Percentiles rank a stretch among this genome's conserved stretches.
Evolutionary conservation across 2,329 filamentous ascomycete species (phyloP).

Genomic region (Colletotrichum musae): DNA sequence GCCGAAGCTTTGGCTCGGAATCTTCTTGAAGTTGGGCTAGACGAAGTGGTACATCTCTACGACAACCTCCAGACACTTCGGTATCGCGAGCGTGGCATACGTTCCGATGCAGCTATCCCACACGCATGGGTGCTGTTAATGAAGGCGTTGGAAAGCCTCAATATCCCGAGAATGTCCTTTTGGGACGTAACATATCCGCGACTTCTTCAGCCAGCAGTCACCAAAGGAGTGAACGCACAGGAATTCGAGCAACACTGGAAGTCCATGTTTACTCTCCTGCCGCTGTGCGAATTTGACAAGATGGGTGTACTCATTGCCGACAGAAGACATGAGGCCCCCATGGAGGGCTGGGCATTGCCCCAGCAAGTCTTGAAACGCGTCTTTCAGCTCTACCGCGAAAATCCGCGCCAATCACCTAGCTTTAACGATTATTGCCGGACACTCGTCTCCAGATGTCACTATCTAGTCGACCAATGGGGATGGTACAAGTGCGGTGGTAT

Average conservation of each 20-base stretch:
- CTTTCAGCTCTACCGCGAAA: slow-evolving; percentile 71
- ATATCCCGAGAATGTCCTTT: slow-evolving; percentile 68
- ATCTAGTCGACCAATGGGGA: slow-evolving; percentile 75
- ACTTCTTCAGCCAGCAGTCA: slow-evolving; percentile 54
- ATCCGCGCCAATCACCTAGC: slow-evolving; percentile 68
- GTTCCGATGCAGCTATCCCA: slow-evolving; percentile 57
- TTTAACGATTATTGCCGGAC: slow-evolving; percentile 78
- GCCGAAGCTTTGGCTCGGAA: slow-evolving; percentile 54
- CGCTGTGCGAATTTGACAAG: slow-evolving; percentile 72
- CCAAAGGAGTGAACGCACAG: slow-evolving; percentile 58
- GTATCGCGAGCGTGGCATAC: slow-evolving; percentile 67
- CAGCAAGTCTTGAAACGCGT: slow-evolving; percentile 70
- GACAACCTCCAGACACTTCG: slow-evolving; percentile 60
- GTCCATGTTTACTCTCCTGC: slow-evolving; percentile 72
- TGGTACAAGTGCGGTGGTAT: slow-evolving; percentile 72
- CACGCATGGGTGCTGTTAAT: slow-evolving; percentile 74
- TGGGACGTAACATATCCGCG: slow-evolving; percentile 70
- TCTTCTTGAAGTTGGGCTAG: slow-evolving; percentile 60
- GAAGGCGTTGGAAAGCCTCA: slow-evolving; percentile 64
- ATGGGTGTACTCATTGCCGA: slow-evolving; percentile 63
- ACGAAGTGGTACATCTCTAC: slow-evolving; percentile 62
- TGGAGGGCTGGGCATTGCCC: slow-evolving; percentile 74
- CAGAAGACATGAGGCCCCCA: slow-evolving; percentile 51
- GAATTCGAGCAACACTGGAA: slow-evolving; percentile 71
- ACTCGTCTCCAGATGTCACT: slow-evolving; percentile 72